Conservation (phyloP, 179 eudicot genomes). For the Spinacia oleracea region DNA sequence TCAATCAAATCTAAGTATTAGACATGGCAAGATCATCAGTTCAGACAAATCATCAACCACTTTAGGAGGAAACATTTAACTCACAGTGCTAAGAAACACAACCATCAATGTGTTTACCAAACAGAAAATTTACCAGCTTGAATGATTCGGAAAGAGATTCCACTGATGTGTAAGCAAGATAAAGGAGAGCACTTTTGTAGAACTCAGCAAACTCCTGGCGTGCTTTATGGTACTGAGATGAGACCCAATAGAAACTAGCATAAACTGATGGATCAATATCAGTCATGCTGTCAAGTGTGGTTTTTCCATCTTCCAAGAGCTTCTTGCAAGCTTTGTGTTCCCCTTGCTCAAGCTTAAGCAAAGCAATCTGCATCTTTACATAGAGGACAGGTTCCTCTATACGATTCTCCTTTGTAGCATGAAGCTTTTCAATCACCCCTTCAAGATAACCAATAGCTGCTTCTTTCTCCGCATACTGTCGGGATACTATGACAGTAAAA, state of each 20-base stretch:
- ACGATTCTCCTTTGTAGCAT: constrained; percentile 68
- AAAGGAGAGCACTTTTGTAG: constrained; percentile 94
- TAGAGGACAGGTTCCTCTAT: constrained; percentile 86
- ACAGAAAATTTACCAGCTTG: constrained; percentile 62
- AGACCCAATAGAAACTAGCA: constrained; percentile 90
- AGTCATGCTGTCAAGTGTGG: constrained; percentile 89
- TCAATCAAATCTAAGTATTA: not conserved
- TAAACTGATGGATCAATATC: constrained; percentile 96
- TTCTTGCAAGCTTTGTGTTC: constrained; percentile 88
- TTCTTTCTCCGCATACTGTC: constrained; percentile 84
- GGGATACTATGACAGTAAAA: constrained; percentile 90
- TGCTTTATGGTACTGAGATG: constrained; percentile 88
- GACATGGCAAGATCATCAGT: not conserved
- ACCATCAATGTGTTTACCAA: no score
- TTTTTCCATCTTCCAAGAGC: constrained; percentile 82
- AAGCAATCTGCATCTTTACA: constrained; percentile 85
- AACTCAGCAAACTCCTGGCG: constrained; percentile 94
- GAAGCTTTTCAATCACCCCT: constrained; percentile 86
- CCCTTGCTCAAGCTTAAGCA: constrained; percentile 78
- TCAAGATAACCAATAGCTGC: constrained; percentile 87
- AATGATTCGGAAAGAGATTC: constrained; percentile 89
- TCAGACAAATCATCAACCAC: not conserved
- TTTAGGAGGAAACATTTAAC: no score
- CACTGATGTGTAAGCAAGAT: constrained; percentile 91
- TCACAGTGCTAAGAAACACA: no score